Evolutionary conservation across 108 stramenopile species (phyloP), one percentile per base, ranked within the genome.

Genomic region (Stephanodiscus minutulus): DNA sequence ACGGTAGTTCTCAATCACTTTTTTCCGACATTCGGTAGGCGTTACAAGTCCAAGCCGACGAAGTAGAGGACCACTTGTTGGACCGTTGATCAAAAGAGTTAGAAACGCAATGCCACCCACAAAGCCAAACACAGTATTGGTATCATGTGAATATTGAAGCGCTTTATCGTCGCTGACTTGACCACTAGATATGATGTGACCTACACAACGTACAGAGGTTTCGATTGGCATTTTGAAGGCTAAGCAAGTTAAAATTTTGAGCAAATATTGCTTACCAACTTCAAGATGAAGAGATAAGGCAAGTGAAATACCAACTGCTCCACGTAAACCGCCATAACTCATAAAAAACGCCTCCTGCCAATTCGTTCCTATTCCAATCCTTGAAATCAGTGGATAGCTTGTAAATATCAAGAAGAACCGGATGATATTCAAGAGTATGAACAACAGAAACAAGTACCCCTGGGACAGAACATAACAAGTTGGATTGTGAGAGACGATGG

Each of bases 81-180:
- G 78, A 11, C 75, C 87, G 61, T 90, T 87, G 43, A 90, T 48
- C 15, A 86, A 29, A 21, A 91, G 60, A 3, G 86, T 87, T 49
- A 91, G 72, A 44, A 88, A 79, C 11, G 88, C 86, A 31, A 87
- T 57, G 8, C 86, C 87, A 5, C 86, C 83, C 13, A 82, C 77
- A 52, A 69, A 49, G 1, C 57, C 71, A 48, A 78, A 78, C 4
- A 66, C 39, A 25, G 50, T 25, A 27, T 60, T 66, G 7, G 47
- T 59, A 41, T 52, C 61, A 6, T 25, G 2, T 53, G 39, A 47
- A 56, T 67, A 74, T 25, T 52, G 0, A 17, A 36, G 15, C 41
- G 36, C 49, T 7, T 39, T 21, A 17, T 61, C 60, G 12, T 36
- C 39, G 20, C 47, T 64, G 5, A 31, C 36, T 18, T 48, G n/a